Percentiles rank a stretch among this genome's conserved stretches.
These are phyloP conservation scores for Anisodus tanguticus DNA, from an alignment of 257 asterid genomes.

Conservation along the genomic window DNA sequence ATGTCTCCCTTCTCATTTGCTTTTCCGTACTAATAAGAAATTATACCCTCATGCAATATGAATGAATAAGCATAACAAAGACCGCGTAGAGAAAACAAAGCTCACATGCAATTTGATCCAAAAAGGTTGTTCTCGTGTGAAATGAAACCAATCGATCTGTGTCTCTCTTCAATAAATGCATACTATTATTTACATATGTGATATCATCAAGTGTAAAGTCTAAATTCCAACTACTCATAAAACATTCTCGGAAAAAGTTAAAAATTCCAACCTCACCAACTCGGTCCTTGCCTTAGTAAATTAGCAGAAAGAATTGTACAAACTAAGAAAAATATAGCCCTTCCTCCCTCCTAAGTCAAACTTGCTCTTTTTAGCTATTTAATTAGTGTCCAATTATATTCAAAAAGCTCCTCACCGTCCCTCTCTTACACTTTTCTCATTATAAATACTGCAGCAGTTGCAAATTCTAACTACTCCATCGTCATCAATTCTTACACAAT, in stretches of 20 bases:
- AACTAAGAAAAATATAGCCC: conserved; percentile 40
- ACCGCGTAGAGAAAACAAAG: conserved; percentile 14
- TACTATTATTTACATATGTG: not conserved
- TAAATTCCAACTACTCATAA: conserved; percentile 35
- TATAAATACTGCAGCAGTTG: conserved; percentile 32
- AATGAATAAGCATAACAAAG: not conserved
- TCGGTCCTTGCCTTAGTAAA: conserved; percentile 12
- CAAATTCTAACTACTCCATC: not conserved
- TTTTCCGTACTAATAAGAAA: not conserved
- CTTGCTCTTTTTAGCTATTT: not conserved
- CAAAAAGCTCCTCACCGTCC: conserved; percentile 44
- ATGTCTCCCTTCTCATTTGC: not conserved
- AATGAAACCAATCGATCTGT: not conserved
- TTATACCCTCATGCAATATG: not conserved
- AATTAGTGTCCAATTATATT: conserved; percentile 32
- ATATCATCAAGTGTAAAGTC: conserved; percentile 20
- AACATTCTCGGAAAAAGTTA: conserved; percentile 40
- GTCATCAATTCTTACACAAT: not conserved
- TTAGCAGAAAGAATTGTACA: conserved; percentile 26
- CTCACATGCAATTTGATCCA: conserved; percentile 12
- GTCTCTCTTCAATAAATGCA: not conserved
- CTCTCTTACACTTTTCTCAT: conserved; percentile 25
- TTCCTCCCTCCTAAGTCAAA: not conserved
- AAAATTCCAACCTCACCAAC: conserved; percentile 3
- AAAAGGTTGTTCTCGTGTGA: conserved; percentile 4